Evolutionary conservation across 352 stramenopile species (phyloP).

Genomic region (Lagenidium giganteum): DNA sequence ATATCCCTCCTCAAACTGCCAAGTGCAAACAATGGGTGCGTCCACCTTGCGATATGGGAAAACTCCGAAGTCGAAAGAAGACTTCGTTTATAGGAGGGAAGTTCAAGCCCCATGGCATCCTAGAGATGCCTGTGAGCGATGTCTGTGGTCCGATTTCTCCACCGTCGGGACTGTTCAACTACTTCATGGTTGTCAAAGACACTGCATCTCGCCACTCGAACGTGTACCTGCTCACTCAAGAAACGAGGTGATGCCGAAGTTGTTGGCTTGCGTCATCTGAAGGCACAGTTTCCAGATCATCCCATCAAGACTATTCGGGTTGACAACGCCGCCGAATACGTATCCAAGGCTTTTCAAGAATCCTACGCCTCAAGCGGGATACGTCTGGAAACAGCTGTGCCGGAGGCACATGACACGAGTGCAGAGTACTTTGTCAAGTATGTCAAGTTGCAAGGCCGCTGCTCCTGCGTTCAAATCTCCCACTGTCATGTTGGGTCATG

Average conservation of each 20-base stretch:
- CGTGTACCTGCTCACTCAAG: constrained; percentile 6
- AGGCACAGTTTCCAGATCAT: constrained; percentile 12
- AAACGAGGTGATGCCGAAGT: constrained; percentile 18
- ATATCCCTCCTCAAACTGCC: too few relatives aligned
- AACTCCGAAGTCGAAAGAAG: constrained; percentile 6
- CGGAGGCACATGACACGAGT: constrained; percentile 10
- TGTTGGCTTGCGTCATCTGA: constrained; percentile 16
- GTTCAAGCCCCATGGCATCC: constrained; percentile 3
- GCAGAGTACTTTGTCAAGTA: constrained; percentile 13
- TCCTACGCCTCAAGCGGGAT: constrained; percentile 11
- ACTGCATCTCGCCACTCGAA: constrained; percentile 4
- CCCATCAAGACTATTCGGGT: constrained; percentile 10
- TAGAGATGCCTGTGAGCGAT: constrained; percentile 9
- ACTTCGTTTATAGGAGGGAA: constrained; percentile 3
- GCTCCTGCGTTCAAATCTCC: constrained; percentile 4
- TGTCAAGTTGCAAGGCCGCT: constrained; percentile 7
- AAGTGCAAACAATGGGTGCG: too few relatives aligned
- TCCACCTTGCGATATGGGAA: constrained; percentile 9
- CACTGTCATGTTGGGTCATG: constrained; percentile 11
- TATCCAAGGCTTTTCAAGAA: constrained; percentile 8
- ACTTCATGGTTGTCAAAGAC: constrained; percentile 16
- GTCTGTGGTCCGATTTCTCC: constrained; percentile 14
- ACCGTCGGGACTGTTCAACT: constrained; percentile 9
- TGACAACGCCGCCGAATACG: constrained; percentile 11
- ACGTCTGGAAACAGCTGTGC: constrained; percentile 4